Evolutionary conservation across 257 asterid genomes (phyloP).

Genomic region (Ligustrum vulgare): DNA sequence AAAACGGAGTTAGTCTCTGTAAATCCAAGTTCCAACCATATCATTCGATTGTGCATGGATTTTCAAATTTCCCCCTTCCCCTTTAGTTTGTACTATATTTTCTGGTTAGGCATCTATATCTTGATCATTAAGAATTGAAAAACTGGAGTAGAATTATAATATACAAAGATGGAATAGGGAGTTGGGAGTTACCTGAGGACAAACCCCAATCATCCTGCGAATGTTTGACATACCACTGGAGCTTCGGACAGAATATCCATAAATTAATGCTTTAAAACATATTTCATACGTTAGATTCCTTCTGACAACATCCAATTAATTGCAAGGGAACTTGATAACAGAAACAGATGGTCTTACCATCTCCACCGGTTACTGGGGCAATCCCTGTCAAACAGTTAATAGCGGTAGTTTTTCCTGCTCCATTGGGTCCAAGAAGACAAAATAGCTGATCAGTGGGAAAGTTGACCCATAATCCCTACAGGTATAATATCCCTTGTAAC

Average conservation of each 20-base stretch:
- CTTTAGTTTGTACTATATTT: slow-evolving; percentile 11
- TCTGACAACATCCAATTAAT: slow-evolving; percentile 14
- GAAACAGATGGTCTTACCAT: slow-evolving; percentile 56
- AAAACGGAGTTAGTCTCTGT: slow-evolving; percentile 22
- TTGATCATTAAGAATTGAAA: not conserved
- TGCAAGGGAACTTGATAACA: not conserved
- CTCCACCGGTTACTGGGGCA: slow-evolving; percentile 87
- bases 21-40: not conserved
- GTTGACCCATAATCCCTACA: slow-evolving; percentile 93
- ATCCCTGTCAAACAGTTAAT: slow-evolving; percentile 92
- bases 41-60: not conserved
- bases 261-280: slow-evolving; percentile 61
- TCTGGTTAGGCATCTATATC: not conserved
- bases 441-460: slow-evolving; percentile 89
- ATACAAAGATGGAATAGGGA: slow-evolving; percentile 17
- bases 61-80: not conserved
- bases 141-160: not conserved
- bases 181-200: slow-evolving; percentile 72
- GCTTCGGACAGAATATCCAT: slow-evolving; percentile 82
- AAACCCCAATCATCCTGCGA: slow-evolving; percentile 88
- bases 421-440: slow-evolving; percentile 98
- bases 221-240: slow-evolving; percentile 80
- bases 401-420: slow-evolving; percentile 95
- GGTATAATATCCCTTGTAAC: slow-evolving; percentile 19
- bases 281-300: slow-evolving; percentile 18